Evolutionary conservation across 2,329 filamentous ascomycete genomes (phyloP), one percentile per base, ranked within the genome.

Genomic region (Cladosporium sp.): DNA sequence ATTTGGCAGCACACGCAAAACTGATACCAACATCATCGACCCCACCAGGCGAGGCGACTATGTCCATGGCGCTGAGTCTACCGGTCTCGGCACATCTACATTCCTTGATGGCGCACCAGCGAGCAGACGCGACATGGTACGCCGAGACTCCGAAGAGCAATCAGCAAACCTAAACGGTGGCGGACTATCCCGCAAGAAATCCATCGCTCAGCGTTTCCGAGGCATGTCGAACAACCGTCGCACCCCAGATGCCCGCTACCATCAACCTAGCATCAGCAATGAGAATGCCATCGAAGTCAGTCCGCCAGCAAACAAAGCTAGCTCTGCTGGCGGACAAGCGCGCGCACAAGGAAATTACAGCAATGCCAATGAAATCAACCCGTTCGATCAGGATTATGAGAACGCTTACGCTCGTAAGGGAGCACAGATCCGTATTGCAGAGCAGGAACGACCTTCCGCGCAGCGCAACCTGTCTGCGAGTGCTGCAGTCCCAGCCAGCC

Each of bases 81-180:
- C 90, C 60, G 94, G 94, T 9, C 77, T 99, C 7, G 94, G 94
- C 54, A 96, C 92, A 1, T 96, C 91, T 34, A 99, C 94, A 2
- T 97, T 97, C 79, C 76, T 99, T 20, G 94, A 99, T 67, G 94
- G 94, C 35, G 89, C 94, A 1, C 93, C 94, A 13, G 94, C 92
- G 25, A 89, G 92, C 25, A 85, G 86, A 65, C 83, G 86, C 7
- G 90, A 88, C 17, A 90, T 96, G 55, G 84, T 90, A 70, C 85
- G 88, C 60, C 85, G 85, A 50, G 84, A 93, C 67, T 87, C 83
- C 32, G 91, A 89, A 60, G 83, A 87, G 45, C 81, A 71, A 47
- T 82, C 58, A 64, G 70, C 25, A 70, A 76, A 56, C 74, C 80
- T 20, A 75, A 77, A 6, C 61, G 69, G 22, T 60, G 75, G 70